phyloP scores from a whole-genome alignment of 139 green algal genomes.

The Picochlorum sp. region DNA sequence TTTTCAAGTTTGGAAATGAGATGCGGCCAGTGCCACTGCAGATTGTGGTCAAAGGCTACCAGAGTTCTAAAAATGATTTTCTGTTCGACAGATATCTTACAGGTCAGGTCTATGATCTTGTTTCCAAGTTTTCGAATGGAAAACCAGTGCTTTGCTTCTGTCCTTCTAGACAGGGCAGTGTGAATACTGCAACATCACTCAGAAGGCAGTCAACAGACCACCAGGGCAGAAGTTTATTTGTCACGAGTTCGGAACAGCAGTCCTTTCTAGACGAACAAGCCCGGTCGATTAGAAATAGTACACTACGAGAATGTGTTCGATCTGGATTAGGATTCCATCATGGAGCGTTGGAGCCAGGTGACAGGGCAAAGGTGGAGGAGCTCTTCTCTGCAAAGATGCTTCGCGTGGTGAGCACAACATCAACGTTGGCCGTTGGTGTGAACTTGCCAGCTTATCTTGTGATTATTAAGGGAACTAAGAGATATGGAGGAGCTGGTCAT shows the following conservation, averaged over 20 bases:
- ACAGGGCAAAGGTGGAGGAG: constrained; percentile 63
- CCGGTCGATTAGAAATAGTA: constrained; percentile 23
- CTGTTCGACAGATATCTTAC: constrained; percentile 76
- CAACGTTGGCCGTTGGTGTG: constrained; percentile 82
- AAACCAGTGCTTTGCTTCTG: constrained; percentile 90
- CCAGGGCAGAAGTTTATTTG: constrained; percentile 13
- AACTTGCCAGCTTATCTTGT: constrained; percentile 93
- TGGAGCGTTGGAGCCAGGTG: constrained; percentile 55
- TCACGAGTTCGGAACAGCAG: constrained; percentile 33
- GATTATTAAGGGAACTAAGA: constrained; percentile 74
- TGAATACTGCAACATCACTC: constrained; percentile 57
- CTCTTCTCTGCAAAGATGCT: constrained; percentile 63
- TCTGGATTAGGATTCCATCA: constrained; percentile 77
- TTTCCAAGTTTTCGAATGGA: constrained; percentile 57
- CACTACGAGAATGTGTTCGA: constrained; percentile 33
- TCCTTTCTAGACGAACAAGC: constrained; percentile 28
- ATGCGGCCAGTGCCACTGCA: constrained; percentile 74
- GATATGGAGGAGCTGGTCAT: constrained; percentile 29
- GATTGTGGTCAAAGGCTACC: constrained; percentile 68
- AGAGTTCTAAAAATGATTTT: constrained; percentile 56
- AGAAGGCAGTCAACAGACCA: constrained; percentile 16
- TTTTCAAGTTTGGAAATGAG: constrained; percentile 76
- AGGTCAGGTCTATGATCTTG: constrained; percentile 53
- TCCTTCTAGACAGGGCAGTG: constrained; percentile 71
- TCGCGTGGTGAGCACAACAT: constrained; percentile 75